phyloP scores from a whole-genome alignment of 2,329 filamentous ascomycete genomes.

The Ophiostoma angusticollis region DNA sequence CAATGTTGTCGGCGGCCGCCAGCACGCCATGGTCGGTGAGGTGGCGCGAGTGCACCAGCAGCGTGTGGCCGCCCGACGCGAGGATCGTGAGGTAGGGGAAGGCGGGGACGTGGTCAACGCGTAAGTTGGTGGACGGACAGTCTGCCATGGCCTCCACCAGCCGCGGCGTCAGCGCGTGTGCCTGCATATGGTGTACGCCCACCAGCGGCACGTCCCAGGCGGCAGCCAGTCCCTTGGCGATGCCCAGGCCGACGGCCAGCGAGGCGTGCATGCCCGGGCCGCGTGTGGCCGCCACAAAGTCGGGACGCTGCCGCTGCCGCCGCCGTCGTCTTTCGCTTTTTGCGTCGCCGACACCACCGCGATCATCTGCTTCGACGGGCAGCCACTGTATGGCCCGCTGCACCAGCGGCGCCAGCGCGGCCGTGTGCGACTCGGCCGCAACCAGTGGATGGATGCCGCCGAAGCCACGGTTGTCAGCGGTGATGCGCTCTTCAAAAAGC shows the following conservation, averaged over 20 bases:
- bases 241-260: slow-evolving; percentile 64
- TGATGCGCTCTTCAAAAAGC: slow-evolving; percentile 70
- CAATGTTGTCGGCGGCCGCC: slow-evolving; percentile 62
- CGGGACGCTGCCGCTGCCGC: slow-evolving; percentile 19
- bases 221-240: slow-evolving; percentile 74
- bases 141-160: slow-evolving; percentile 50
- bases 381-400: slow-evolving; percentile 47
- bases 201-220: slow-evolving; percentile 75
- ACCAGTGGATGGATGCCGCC: slow-evolving; percentile 68
- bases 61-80: slow-evolving; percentile 83
- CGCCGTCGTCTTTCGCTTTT: no score
- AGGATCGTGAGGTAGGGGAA: slow-evolving; percentile 86
- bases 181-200: slow-evolving; percentile 94
- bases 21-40: slow-evolving; percentile 61
- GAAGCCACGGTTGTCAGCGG: slow-evolving; percentile 63
- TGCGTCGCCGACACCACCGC: no score
- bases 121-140: no score
- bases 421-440: slow-evolving; percentile 64
- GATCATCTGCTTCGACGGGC: slow-evolving; percentile 16
- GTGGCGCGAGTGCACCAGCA: slow-evolving; percentile 62
- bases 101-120: slow-evolving; percentile 30
- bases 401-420: slow-evolving; percentile 55
- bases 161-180: slow-evolving; percentile 78
- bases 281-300: slow-evolving; percentile 80
- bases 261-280: slow-evolving; percentile 81